These are phyloP conservation scores for Gyromitra esculenta DNA, from an alignment of 2,329 filamentous ascomycete genomes.

Conservation along the genomic window DNA sequence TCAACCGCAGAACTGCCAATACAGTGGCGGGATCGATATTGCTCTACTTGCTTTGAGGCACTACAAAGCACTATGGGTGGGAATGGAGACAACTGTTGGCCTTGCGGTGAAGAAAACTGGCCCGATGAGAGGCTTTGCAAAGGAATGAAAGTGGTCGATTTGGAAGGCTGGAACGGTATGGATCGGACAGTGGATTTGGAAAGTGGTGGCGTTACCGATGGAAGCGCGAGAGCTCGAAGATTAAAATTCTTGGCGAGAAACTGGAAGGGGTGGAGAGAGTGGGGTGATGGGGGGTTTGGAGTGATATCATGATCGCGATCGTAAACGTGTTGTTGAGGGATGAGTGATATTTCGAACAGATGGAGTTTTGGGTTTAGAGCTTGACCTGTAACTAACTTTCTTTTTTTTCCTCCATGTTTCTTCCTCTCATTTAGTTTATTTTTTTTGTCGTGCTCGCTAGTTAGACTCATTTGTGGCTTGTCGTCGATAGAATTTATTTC, in stretches of 20 bases:
- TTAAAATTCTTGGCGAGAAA: constrained; percentile 49
- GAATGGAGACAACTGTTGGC: constrained; percentile 47
- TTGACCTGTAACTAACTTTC: neutral
- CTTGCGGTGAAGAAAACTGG: constrained; percentile 47
- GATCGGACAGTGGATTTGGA: constrained; percentile 44
- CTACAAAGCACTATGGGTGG: constrained; percentile 46
- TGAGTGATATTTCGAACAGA: constrained; percentile 6
- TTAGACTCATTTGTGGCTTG: constrained; percentile 2
- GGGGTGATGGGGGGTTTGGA: constrained; percentile 37
- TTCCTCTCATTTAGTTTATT: constrained; percentile 18
- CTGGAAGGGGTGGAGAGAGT: constrained; percentile 51
- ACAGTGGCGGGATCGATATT: constrained; percentile 47
- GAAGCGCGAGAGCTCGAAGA: constrained; percentile 33
- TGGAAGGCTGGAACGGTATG: constrained; percentile 51
- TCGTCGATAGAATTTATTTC: constrained; percentile 8
- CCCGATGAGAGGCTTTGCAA: constrained; percentile 42
- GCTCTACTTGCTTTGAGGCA: constrained; percentile 47
- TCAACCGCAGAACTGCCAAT: constrained; percentile 46
- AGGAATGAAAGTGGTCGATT: constrained; percentile 43
- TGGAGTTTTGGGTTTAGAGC: constrained; percentile 1
- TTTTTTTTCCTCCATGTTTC: neutral
- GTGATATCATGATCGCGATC: constrained; percentile 30
- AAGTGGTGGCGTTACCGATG: constrained; percentile 16
- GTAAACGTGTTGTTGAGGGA: neutral
- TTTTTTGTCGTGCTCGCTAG: constrained; percentile 10